A percentile compares a stretch with the other conserved stretches of the same genome.
Conservation (phyloP, 345 rosid genomes). For the Erysimum cheiranthoides region DNA sequence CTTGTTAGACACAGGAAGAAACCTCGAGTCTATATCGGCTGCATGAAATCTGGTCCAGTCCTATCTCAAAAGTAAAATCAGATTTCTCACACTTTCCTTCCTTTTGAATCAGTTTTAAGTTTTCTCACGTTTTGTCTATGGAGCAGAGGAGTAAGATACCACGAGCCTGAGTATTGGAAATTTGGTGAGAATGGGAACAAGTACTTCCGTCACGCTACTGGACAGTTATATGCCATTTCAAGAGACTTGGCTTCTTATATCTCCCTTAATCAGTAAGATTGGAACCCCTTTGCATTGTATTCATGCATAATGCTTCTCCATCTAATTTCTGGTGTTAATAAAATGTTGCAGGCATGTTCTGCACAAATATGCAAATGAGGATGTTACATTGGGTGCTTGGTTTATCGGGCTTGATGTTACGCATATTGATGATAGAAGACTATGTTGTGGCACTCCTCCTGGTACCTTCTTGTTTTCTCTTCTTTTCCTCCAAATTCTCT, state of each 20-base stretch:
- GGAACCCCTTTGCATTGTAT: neutral
- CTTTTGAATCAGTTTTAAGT: neutral
- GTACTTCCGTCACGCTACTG: slow-evolving; percentile 95
- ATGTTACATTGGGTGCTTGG: slow-evolving; percentile 96
- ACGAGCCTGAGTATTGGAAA: slow-evolving; percentile 97
- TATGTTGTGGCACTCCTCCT: slow-evolving; percentile 91
- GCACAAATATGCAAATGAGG: slow-evolving; percentile 92
- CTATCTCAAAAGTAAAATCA: slow-evolving; percentile 79
- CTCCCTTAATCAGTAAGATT: slow-evolving; percentile 71
- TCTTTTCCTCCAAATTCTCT: neutral
- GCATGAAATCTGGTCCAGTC: slow-evolving; percentile 98
- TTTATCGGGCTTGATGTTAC: slow-evolving; percentile 96
- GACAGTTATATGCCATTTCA: slow-evolving; percentile 92
- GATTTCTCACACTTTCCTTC: neutral
- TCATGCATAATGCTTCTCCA: neutral
- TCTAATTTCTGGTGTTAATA: neutral
- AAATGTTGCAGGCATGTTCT: slow-evolving; percentile 66
- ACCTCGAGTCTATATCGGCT: slow-evolving; percentile 80
- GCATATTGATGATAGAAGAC: slow-evolving; percentile 90
- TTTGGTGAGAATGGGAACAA: slow-evolving; percentile 96
- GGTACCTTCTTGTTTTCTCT: slow-evolving; percentile 53
- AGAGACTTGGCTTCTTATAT: slow-evolving; percentile 93
- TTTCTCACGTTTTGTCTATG: slow-evolving; percentile 19
- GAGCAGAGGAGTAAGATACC: slow-evolving; percentile 84
- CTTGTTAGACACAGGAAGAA: slow-evolving; percentile 85